Conservation (phyloP, 768 basidiomycete species). For the Aureoboletus auriporus region DNA sequence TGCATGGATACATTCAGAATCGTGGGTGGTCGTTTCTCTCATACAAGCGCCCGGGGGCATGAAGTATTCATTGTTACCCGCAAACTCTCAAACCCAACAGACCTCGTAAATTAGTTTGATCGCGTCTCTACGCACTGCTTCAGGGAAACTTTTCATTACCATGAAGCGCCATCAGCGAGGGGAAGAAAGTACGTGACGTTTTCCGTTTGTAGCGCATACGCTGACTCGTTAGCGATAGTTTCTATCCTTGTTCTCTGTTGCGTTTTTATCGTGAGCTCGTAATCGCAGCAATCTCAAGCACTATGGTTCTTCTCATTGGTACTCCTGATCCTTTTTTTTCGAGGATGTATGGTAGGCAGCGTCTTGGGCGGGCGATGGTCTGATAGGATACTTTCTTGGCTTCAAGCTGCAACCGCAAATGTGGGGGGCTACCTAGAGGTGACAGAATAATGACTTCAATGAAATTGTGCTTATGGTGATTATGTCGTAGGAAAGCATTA, state of each 20-base stretch:
- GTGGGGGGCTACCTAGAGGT: conserved; percentile 65
- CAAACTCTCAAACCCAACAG: conserved; percentile 58
- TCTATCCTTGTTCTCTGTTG: conserved; percentile 52
- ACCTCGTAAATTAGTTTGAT: conserved; percentile 62
- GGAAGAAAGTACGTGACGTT: conserved; percentile 51
- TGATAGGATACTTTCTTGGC: conserved; percentile 43
- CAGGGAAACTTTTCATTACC: conserved; percentile 53
- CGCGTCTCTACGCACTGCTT: conserved; percentile 63
- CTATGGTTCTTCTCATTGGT: conserved; percentile 56
- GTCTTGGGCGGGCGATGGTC: conserved; percentile 59
- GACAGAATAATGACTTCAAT: conserved; percentile 41
- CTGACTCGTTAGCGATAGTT: conserved; percentile 29
- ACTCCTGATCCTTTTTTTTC: conserved; percentile 34
- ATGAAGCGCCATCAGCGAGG: conserved; percentile 40
- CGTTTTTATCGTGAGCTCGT: conserved; percentile 54
- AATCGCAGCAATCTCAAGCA: conserved; percentile 54
- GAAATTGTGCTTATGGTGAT: too few relatives aligned
- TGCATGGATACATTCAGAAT: conserved; percentile 29
- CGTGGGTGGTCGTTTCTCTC: conserved; percentile 13
- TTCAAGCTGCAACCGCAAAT: conserved; percentile 47
- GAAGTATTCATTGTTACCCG: conserved; percentile 40
- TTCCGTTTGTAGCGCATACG: not conserved
- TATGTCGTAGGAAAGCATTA: conserved; percentile 65
- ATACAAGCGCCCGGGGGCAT: not conserved
- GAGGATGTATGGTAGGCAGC: conserved; percentile 50